Evolutionary conservation across 83 land plant genomes (phyloP).

Genomic region (Isoetes engelmannii): DNA sequence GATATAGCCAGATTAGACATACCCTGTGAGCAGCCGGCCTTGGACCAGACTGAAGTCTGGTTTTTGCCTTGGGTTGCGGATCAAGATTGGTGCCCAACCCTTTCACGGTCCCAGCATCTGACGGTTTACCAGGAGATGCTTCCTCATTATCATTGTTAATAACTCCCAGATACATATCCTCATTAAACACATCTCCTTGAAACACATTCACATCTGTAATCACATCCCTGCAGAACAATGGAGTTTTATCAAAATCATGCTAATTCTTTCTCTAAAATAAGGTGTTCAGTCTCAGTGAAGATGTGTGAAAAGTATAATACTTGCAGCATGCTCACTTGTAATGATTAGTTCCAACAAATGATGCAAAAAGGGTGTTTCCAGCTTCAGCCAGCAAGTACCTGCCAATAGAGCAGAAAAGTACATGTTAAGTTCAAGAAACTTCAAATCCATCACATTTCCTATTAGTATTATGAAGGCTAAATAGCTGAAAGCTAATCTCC

Average conservation of each 20-base stretch:
- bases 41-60: constrained; percentile 7
- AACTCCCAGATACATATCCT: constrained; percentile 41
- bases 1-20: neutral
- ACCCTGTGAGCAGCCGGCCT: constrained; percentile 96
- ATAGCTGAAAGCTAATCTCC: constrained; percentile 6
- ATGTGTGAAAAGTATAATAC: neutral
- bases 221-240: constrained; percentile 53
- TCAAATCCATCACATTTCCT: constrained; percentile 2
- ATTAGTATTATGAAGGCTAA: neutral
- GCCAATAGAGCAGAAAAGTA: constrained; percentile 11
- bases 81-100: neutral
- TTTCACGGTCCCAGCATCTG: neutral
- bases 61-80: neutral
- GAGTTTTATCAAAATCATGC: constrained; percentile 1
- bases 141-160: neutral
- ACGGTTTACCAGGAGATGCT: neutral
- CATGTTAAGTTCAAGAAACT: neutral
- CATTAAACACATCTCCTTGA: constrained; percentile 88
- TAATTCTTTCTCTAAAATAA: neutral
- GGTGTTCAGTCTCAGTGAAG: neutral
- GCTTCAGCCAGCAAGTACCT: constrained; percentile 91
- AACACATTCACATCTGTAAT: constrained; percentile 85
- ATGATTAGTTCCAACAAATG: constrained; percentile 93
- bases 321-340: constrained; percentile 55
- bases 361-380: constrained; percentile 84